Evolutionary conservation across 2,329 filamentous ascomycete genomes (phyloP).

Genomic region (Stagonosporopsis cucurbitacearum): DNA sequence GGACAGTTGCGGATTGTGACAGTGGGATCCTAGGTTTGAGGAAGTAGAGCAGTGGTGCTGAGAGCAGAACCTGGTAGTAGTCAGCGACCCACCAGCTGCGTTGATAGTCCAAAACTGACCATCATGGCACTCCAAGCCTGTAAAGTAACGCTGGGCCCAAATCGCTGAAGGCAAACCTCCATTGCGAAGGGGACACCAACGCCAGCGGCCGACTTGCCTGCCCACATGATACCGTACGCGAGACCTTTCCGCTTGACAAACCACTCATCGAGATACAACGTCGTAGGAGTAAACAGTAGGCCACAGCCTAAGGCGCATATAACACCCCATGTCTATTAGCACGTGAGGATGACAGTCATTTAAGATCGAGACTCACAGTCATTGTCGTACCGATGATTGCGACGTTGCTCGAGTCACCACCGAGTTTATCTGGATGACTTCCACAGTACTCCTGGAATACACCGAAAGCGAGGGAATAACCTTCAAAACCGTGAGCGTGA

Average conservation of each 20-base stretch:
- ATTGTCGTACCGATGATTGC: constrained; percentile 30
- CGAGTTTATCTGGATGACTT: constrained; percentile 21
- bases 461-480: constrained; percentile 30
- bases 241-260: constrained; percentile 64
- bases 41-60: constrained; percentile 43
- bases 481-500: constrained; percentile 15
- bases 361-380: constrained; percentile 18
- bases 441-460: constrained; percentile 33
- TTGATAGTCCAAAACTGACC: constrained; percentile 7
- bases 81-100: background rate
- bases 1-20: constrained; percentile 28
- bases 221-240: constrained; percentile 67
- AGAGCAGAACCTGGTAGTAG: constrained; percentile 32
- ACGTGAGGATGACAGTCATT: background rate
- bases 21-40: constrained; percentile 51
- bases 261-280: constrained; percentile 66
- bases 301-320: constrained; percentile 52
- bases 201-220: constrained; percentile 49
- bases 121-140: constrained; percentile 45
- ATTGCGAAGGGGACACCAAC: constrained; percentile 53
- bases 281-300: constrained; percentile 55
- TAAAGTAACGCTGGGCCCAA: constrained; percentile 51
- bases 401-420: constrained; percentile 14
- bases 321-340: constrained; percentile 44
- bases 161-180: constrained; percentile 47